A percentile compares a stretch with the other conserved stretches of the same genome.
Conservation (phyloP, 108 stramenopile genomes). For the Nannochloropsis oceanica region DNA sequence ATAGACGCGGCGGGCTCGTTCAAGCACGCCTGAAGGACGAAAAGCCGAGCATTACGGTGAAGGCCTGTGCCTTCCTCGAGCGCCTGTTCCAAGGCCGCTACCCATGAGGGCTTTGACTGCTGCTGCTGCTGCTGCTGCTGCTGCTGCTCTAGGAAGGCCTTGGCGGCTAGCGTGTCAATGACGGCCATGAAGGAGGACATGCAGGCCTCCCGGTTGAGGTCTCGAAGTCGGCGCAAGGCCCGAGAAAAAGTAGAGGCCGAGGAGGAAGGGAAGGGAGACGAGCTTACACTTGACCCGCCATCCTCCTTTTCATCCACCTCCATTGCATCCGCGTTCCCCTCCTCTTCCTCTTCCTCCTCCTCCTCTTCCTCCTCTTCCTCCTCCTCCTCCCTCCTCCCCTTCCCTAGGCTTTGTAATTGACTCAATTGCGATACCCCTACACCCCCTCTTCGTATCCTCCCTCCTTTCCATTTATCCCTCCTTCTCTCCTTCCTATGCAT, state of each 20-base stretch:
- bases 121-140: background rate
- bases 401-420: background rate
- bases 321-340: background rate
- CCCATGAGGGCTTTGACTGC: background rate
- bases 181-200: background rate
- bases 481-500: background rate
- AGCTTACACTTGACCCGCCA: background rate
- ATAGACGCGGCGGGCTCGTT: background rate
- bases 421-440: background rate
- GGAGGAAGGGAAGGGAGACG: background rate
- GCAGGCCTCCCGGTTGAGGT: background rate
- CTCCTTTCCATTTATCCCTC: background rate
- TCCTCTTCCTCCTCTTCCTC: background rate
- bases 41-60: background rate
- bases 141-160: background rate
- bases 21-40: conserved; percentile 17
- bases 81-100: background rate
- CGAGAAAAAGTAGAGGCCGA: background rate
- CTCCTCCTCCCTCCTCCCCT: background rate
- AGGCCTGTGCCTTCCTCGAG: background rate
- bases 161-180: background rate
- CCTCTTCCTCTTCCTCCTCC: background rate
- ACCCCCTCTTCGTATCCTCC: no score
- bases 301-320: background rate
- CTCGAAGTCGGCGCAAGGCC: background rate